phyloP scores from a whole-genome alignment of 169 alveolate species.

The Cryptosporidium ryanae region DNA sequence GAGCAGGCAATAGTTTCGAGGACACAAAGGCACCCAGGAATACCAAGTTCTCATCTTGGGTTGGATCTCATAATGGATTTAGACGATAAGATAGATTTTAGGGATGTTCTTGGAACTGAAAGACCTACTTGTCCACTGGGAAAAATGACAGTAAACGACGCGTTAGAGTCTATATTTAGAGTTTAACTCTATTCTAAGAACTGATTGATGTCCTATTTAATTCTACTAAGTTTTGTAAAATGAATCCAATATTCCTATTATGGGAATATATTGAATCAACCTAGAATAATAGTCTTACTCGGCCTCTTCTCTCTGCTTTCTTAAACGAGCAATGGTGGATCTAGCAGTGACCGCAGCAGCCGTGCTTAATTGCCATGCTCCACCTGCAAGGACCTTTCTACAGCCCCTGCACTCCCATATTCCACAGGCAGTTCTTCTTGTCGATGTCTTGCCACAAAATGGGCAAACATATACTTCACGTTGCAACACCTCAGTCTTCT shows the following conservation, averaged over 20 bases:
- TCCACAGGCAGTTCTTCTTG: conserved; percentile 90
- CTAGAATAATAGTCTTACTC: conserved; percentile 15
- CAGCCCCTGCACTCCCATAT: conserved; percentile 97
- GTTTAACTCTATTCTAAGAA: neutral
- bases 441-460: conserved; percentile 94
- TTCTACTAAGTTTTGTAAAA: conserved; percentile 10
- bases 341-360: conserved; percentile 95
- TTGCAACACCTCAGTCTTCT: conserved; percentile 94
- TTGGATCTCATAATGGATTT: conserved; percentile 45
- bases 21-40: conserved; percentile 65
- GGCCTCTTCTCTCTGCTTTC: conserved; percentile 77
- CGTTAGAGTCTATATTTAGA: conserved; percentile 47
- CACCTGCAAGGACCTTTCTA: conserved; percentile 95
- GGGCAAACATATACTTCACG: conserved; percentile 94
- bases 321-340: conserved; percentile 85
- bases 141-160: conserved; percentile 26
- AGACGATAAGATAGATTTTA: conserved; percentile 41
- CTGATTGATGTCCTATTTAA: conserved; percentile 17
- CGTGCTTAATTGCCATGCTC: conserved; percentile 96
- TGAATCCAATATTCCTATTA: neutral
- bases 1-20: conserved; percentile 57
- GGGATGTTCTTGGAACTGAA: conserved; percentile 44
- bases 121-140: conserved; percentile 36
- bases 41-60: conserved; percentile 58
- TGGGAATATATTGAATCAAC: neutral